These are phyloP conservation scores for Fusarium buharicum DNA, from an alignment of 2,329 filamentous ascomycete species.

Conservation along the genomic window DNA sequence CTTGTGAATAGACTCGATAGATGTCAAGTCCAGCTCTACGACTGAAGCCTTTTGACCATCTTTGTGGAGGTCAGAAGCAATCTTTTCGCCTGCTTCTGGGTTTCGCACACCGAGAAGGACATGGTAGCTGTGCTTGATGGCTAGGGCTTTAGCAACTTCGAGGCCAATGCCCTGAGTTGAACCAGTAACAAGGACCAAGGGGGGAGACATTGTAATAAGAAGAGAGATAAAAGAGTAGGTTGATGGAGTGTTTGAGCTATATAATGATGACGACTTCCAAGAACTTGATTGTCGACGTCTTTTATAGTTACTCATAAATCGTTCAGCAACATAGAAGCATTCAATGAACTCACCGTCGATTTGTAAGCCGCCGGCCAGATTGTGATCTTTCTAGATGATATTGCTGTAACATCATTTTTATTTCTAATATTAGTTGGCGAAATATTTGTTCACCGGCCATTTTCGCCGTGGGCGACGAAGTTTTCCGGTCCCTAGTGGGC, in stretches of 20 bases:
- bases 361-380: too few relatives aligned
- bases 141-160: conserved; percentile 36
- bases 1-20: conserved; percentile 43
- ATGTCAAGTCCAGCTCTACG: conserved; percentile 45
- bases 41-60: conserved; percentile 41
- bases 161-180: conserved; percentile 41
- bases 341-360: too few relatives aligned
- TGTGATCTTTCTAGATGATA: too few relatives aligned
- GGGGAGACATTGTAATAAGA: conserved; percentile 12
- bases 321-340: too few relatives aligned
- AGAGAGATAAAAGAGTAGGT: not conserved
- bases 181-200: conserved; percentile 40
- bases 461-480: not conserved
- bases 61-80: conserved; percentile 39
- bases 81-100: conserved; percentile 36
- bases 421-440: too few relatives aligned
- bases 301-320: too few relatives aligned
- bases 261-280: not conserved
- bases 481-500: not conserved
- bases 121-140: conserved; percentile 44
- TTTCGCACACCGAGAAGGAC: conserved; percentile 51
- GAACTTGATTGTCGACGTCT: too few relatives aligned
- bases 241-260: not conserved
- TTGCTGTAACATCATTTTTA: too few relatives aligned
- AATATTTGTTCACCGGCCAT: not conserved